These are phyloP conservation scores for Botrytis squamosa DNA, from an alignment of 2,329 filamentous ascomycete species.

Conservation along the genomic window DNA sequence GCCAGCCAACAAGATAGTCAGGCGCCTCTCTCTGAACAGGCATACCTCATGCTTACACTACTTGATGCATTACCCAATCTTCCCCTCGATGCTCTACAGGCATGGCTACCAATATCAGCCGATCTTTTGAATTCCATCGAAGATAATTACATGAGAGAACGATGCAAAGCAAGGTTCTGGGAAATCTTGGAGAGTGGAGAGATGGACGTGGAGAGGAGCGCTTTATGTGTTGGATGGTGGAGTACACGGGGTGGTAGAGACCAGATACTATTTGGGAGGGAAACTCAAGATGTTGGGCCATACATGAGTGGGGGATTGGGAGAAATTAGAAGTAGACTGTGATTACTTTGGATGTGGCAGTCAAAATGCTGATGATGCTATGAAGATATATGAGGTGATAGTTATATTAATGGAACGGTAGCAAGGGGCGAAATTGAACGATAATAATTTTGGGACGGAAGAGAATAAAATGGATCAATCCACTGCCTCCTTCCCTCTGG, in stretches of 20 bases:
- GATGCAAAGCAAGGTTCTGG: slow-evolving; percentile 64
- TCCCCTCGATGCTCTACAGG: slow-evolving; percentile 56
- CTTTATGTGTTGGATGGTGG: slow-evolving; percentile 69
- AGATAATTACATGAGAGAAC: slow-evolving; percentile 53
- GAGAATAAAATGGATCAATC: background rate
- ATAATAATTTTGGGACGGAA: background rate
- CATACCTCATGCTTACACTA: slow-evolving; percentile 61
- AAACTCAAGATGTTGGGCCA: slow-evolving; percentile 23
- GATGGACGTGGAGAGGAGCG: slow-evolving; percentile 68
- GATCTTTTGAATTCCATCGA: slow-evolving; percentile 57
- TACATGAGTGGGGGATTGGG: slow-evolving; percentile 38
- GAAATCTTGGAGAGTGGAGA: slow-evolving; percentile 62
- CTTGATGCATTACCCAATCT: slow-evolving; percentile 64
- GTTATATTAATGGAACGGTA: background rate
- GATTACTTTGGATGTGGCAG: slow-evolving; percentile 14
- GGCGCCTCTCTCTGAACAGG: slow-evolving; percentile 55
- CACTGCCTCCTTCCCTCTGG: background rate
- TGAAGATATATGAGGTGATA: background rate
- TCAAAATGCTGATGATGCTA: background rate
- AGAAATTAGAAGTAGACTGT: slow-evolving; percentile 31
- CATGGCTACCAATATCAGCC: slow-evolving; percentile 65
- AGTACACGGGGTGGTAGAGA: slow-evolving; percentile 47
- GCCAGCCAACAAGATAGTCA: slow-evolving; percentile 37
- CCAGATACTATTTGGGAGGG: slow-evolving; percentile 31
- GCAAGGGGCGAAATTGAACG: background rate